phyloP scores from a whole-genome alignment of 2,329 filamentous ascomycete species.

The Trichoderma asperellum region DNA sequence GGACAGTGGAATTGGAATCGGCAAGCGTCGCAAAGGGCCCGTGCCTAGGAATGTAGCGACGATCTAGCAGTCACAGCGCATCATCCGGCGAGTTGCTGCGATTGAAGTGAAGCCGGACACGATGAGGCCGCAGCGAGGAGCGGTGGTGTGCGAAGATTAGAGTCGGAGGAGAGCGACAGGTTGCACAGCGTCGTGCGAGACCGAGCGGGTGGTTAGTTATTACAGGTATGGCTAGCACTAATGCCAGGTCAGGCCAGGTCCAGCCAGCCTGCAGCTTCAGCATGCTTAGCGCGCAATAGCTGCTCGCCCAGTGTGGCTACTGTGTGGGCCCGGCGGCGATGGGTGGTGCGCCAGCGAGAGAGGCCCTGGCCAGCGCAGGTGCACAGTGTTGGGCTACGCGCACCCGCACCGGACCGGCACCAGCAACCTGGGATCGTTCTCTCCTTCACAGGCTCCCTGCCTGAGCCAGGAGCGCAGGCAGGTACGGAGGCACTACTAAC shows the following conservation, averaged over 20 bases:
- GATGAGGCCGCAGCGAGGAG: not conserved
- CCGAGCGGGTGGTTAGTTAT: not conserved
- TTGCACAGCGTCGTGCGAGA: conserved; percentile 22
- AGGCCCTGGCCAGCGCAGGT: not conserved
- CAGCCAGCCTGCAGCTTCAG: conserved; percentile 25
- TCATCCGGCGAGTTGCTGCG: conserved; percentile 11
- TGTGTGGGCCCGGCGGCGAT: not conserved
- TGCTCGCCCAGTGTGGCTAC: conserved; percentile 8
- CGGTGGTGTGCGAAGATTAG: conserved; percentile 15
- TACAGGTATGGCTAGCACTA: conserved; percentile 8
- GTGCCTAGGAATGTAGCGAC: not conserved
- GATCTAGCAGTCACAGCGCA: conserved; percentile 4
- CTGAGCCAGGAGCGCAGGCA: conserved; percentile 4
- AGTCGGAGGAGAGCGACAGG: conserved; percentile 23
- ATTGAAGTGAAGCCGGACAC: conserved; percentile 8
- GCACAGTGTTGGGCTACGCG: conserved; percentile 5
- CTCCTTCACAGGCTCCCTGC: conserved; percentile 9
- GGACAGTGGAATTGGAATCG: conserved; percentile 12
- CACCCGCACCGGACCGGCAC: conserved; percentile 17
- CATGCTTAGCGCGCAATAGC: conserved; percentile 17
- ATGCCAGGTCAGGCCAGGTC: conserved; percentile 16
- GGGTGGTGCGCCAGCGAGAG: not conserved
- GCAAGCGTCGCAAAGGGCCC: not conserved
- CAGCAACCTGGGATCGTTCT: conserved; percentile 23
- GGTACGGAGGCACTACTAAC: not conserved